A percentile compares a stretch with the other conserved stretches of the same genome.
Conservation (phyloP, 306 rosid genomes). For the Prunus mira region DNA sequence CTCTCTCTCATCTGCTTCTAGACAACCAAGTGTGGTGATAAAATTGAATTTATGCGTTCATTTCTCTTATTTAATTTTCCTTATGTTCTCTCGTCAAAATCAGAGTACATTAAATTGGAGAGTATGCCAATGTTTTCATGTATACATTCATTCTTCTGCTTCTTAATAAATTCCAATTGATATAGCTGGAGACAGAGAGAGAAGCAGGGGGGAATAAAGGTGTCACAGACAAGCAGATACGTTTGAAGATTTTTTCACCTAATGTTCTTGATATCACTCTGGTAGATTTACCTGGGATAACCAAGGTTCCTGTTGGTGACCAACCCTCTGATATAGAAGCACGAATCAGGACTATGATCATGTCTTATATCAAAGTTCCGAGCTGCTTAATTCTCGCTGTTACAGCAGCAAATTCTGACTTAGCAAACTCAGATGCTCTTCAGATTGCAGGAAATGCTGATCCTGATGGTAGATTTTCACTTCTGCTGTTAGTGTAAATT, state of each 20-base stretch:
- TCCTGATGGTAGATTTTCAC: slow-evolving; percentile 73
- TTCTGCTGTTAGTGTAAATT: slow-evolving; percentile 19
- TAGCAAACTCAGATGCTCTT: slow-evolving; percentile 99
- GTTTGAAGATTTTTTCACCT: slow-evolving; percentile 93
- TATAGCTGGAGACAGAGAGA: slow-evolving; percentile 91
- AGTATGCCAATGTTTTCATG: background rate
- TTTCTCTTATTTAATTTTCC: background rate
- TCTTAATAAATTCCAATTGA: slow-evolving; percentile 1
- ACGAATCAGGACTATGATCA: slow-evolving; percentile 92
- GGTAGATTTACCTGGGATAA: slow-evolving; percentile 96
- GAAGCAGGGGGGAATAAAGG: slow-evolving; percentile 98
- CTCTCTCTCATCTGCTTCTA: background rate
- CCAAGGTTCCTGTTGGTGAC: slow-evolving; percentile 98
- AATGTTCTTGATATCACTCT: slow-evolving; percentile 96
- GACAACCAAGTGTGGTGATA: background rate
- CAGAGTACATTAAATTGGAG: background rate
- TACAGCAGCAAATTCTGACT: slow-evolving; percentile 96
- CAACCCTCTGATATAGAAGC: slow-evolving; percentile 98
- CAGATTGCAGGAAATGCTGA: slow-evolving; percentile 99
- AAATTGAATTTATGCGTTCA: no score
- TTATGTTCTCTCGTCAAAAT: background rate
- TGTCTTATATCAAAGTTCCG: slow-evolving; percentile 85
- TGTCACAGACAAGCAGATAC: slow-evolving; percentile 97
- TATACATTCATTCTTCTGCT: background rate
- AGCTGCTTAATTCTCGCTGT: slow-evolving; percentile 95